phyloP scores from a whole-genome alignment of 225 moss, liverwort and hornwort species.

The Neckera pumila region DNA sequence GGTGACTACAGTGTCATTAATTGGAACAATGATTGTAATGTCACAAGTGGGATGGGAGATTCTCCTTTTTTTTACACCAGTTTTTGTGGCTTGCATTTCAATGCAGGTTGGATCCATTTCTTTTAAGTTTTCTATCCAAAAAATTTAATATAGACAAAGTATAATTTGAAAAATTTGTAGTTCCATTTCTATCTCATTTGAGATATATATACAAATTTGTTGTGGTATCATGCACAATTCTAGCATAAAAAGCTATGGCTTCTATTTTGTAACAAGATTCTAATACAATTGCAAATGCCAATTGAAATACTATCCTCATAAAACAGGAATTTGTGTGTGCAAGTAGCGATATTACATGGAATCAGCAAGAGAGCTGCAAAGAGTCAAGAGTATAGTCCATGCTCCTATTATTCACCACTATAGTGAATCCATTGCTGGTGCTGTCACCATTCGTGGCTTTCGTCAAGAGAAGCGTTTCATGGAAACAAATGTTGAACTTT shows the following conservation, averaged over 20 bases:
- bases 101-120: slow-evolving; percentile 43
- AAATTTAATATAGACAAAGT: not conserved
- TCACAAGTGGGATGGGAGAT: slow-evolving; percentile 58
- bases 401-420: slow-evolving; percentile 59
- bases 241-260: not conserved
- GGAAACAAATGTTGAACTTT: slow-evolving; percentile 31
- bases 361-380: slow-evolving; percentile 56
- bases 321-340: slow-evolving; percentile 24
- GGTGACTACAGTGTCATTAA: slow-evolving; percentile 31
- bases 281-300: not conserved
- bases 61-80: slow-evolving; percentile 36
- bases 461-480: slow-evolving; percentile 37
- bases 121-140: not conserved
- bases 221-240: not conserved
- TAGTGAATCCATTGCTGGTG: slow-evolving; percentile 52
- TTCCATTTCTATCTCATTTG: not conserved
- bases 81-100: slow-evolving; percentile 40
- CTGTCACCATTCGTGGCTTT: slow-evolving; percentile 49
- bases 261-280: not conserved
- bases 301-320: slow-evolving; percentile 6
- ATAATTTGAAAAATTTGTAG: not conserved
- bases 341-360: slow-evolving; percentile 55
- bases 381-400: slow-evolving; percentile 46
- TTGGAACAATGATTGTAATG: slow-evolving; percentile 57
- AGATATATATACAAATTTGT: not conserved